A percentile compares a stretch with the other conserved stretches of the same genome.
These are phyloP conservation scores for Pseudogymnoascus sp. DNA, from an alignment of 2,329 filamentous ascomycete species.

Conservation along the genomic window DNA sequence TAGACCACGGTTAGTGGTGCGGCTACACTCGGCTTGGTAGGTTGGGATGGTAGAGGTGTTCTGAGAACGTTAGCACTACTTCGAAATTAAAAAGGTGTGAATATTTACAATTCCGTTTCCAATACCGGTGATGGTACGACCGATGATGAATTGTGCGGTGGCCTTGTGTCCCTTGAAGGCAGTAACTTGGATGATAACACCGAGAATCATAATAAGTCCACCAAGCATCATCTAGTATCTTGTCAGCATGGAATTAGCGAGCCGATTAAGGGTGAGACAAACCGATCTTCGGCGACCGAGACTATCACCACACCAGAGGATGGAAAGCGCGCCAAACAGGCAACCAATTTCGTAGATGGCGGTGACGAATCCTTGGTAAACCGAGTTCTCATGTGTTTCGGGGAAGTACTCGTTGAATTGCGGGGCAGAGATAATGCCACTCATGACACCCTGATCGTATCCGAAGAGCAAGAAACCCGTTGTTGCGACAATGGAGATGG, in stretches of 20 bases:
- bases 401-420: slow-evolving; percentile 79
- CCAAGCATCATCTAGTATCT: slow-evolving; percentile 43
- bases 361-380: slow-evolving; percentile 43
- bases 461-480: slow-evolving; percentile 80
- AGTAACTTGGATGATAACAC: slow-evolving; percentile 40
- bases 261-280: slow-evolving; percentile 45
- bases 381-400: slow-evolving; percentile 44
- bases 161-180: slow-evolving; percentile 30
- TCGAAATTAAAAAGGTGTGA: background rate
- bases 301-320: slow-evolving; percentile 44
- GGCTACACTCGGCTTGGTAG: slow-evolving; percentile 55
- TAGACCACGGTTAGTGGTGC: slow-evolving; percentile 38
- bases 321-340: slow-evolving; percentile 43
- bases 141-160: slow-evolving; percentile 50
- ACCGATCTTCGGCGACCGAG: slow-evolving; percentile 51
- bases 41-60: slow-evolving; percentile 45
- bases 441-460: slow-evolving; percentile 88
- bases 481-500: slow-evolving; percentile 63
- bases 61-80: background rate
- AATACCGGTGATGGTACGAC: slow-evolving; percentile 42
- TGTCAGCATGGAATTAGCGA: slow-evolving; percentile 23
- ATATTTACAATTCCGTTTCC: slow-evolving; percentile 40
- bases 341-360: slow-evolving; percentile 52
- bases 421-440: slow-evolving; percentile 56
- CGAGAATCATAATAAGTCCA: slow-evolving; percentile 51